A percentile compares a stretch with the other conserved stretches of the same genome.
Evolutionary conservation across 805 yeast genomes (phyloP).

Genomic region (Yarrowia keelungensis): DNA sequence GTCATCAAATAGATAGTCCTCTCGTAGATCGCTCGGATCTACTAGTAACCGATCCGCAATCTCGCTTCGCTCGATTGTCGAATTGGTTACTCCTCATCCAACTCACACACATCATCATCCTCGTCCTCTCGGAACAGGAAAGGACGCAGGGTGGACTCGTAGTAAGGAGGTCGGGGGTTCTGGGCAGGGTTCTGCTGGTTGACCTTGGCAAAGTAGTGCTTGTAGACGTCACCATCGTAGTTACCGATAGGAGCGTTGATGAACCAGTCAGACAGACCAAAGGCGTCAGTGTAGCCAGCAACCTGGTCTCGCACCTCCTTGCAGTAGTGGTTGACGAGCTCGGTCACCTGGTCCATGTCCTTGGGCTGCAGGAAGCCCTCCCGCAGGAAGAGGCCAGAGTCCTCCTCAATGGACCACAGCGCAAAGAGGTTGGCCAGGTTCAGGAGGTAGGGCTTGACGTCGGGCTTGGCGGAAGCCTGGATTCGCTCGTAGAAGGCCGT

Average conservation of each 20-base stretch:
- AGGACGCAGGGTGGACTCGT: constrained; percentile 51
- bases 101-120: constrained; percentile 39
- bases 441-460: constrained; percentile 59
- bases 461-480: constrained; percentile 49
- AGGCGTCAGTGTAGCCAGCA: constrained; percentile 82
- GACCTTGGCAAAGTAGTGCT: constrained; percentile 70
- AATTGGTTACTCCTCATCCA: constrained; percentile 16
- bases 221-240: constrained; percentile 82
- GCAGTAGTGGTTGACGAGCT: constrained; percentile 57
- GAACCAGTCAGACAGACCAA: constrained; percentile 79
- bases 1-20: too few species aligned
- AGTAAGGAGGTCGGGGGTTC: constrained; percentile 65
- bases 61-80: neutral
- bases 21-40: too few species aligned
- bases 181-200: constrained; percentile 57
- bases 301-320: constrained; percentile 67
- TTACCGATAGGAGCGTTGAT: constrained; percentile 84
- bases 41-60: too few species aligned
- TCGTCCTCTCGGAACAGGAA: constrained; percentile 48
- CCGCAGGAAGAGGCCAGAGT: constrained; percentile 74
- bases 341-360: constrained; percentile 55
- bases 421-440: constrained; percentile 69
- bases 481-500: constrained; percentile 51
- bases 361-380: constrained; percentile 62
- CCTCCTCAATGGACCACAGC: constrained; percentile 68